phyloP scores from a whole-genome alignment of 768 basidiomycete species.

The Clavulina sp. region DNA sequence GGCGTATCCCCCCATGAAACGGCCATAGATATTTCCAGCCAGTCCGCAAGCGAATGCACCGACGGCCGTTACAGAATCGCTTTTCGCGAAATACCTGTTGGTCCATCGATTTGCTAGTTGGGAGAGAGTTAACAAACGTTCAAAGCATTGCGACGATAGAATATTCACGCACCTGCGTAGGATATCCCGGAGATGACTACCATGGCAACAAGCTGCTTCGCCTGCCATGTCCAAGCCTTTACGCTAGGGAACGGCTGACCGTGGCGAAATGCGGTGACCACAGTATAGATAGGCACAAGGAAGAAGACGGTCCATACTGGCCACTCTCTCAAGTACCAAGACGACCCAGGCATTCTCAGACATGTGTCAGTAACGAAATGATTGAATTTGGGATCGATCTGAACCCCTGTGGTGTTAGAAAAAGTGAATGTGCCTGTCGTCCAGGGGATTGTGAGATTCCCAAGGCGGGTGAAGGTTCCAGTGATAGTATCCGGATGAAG shows the following conservation, averaged over 20 bases:
- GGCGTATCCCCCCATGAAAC: background rate
- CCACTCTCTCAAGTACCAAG: conserved; percentile 72
- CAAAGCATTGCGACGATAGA: background rate
- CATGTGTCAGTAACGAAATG: conserved; percentile 30
- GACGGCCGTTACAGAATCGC: conserved; percentile 70
- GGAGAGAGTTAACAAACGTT: conserved; percentile 12
- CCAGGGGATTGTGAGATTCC: background rate
- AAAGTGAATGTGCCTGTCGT: background rate
- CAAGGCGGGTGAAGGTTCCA: background rate
- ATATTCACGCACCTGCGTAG: conserved; percentile 23
- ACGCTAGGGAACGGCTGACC: conserved; percentile 40
- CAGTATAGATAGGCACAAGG: conserved; percentile 59
- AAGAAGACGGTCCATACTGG: conserved; percentile 61
- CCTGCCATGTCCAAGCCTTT: conserved; percentile 17
- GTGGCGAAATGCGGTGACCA: conserved; percentile 56
- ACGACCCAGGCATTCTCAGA: conserved; percentile 41
- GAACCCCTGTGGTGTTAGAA: background rate
- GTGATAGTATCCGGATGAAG: conserved; percentile 16
- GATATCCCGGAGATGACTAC: conserved; percentile 65
- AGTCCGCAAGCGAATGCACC: conserved; percentile 39
- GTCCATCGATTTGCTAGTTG: conserved; percentile 66
- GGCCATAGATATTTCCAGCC: background rate
- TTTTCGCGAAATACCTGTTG: conserved; percentile 29
- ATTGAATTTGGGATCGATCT: background rate
- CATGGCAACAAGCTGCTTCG: conserved; percentile 68